phyloP scores from a whole-genome alignment of 2,329 filamentous ascomycete genomes.

The Penicillium sp. region DNA sequence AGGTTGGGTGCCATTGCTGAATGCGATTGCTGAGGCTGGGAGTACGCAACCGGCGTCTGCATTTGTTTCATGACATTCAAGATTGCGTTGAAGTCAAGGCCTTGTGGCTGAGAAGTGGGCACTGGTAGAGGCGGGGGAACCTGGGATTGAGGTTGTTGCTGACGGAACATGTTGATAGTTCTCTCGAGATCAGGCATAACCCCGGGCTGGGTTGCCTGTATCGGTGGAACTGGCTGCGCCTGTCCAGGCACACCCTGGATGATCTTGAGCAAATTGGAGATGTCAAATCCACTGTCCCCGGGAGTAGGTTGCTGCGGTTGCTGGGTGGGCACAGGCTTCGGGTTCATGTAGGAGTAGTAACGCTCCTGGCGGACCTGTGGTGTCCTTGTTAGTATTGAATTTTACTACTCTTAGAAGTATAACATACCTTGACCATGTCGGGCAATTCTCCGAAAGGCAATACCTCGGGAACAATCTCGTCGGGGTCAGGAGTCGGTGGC shows the following conservation, averaged over 20 bases:
- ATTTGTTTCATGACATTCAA: slow-evolving; percentile 42
- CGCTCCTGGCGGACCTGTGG: slow-evolving; percentile 41
- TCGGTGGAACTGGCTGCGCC: slow-evolving; percentile 30
- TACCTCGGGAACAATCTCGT: slow-evolving; percentile 37
- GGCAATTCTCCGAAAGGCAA: slow-evolving; percentile 44
- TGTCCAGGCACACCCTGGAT: slow-evolving; percentile 37
- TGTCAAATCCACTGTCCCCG: slow-evolving; percentile 30
- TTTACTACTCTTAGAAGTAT: neutral
- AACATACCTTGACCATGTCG: slow-evolving; percentile 41
- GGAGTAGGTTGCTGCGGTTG: slow-evolving; percentile 26
- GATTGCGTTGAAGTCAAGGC: slow-evolving; percentile 41
- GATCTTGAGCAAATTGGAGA: slow-evolving; percentile 42
- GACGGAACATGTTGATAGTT: slow-evolving; percentile 11
- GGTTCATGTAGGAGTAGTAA: slow-evolving; percentile 39
- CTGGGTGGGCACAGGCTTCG: slow-evolving; percentile 28
- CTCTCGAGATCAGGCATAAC: slow-evolving; percentile 26
- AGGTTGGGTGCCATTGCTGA: slow-evolving; percentile 34
- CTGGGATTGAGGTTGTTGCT: slow-evolving; percentile 11
- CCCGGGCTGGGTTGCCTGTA: slow-evolving; percentile 26
- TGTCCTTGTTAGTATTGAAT: slow-evolving; percentile 9
- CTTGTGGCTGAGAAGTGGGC: slow-evolving; percentile 24
- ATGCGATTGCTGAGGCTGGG: slow-evolving; percentile 28
- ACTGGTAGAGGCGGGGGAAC: slow-evolving; percentile 25
- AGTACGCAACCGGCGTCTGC: slow-evolving; percentile 29
- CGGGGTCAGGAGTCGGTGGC: slow-evolving; percentile 38